Evolutionary conservation across 805 yeast species (phyloP).

Genomic region (Kodamaea kakaduensis): DNA sequence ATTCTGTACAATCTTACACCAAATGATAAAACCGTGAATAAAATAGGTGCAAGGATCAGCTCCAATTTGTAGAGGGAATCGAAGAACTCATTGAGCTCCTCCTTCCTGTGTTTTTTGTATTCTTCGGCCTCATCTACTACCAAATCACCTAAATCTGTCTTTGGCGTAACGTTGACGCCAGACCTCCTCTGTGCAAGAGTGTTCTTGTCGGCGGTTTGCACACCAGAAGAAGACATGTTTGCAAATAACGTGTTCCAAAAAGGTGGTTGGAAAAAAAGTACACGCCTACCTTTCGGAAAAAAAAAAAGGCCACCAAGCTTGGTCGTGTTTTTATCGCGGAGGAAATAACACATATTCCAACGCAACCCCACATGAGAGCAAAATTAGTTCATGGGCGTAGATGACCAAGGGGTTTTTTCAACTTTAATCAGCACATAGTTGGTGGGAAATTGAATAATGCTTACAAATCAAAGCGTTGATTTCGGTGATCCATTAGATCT

Average conservation of each 20-base stretch:
- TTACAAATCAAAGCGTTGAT: too few relatives aligned
- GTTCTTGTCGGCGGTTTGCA: conserved; percentile 15
- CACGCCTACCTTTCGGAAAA: too few relatives aligned
- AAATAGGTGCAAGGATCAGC: conserved; percentile 29
- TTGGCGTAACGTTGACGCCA: conserved; percentile 3
- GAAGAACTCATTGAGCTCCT: conserved; percentile 22
- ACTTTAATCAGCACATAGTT: too few relatives aligned
- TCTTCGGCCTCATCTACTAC: conserved; percentile 13
- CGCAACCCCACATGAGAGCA: too few relatives aligned
- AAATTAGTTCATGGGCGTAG: too few relatives aligned
- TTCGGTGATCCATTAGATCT: too few relatives aligned
- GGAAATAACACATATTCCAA: too few relatives aligned
- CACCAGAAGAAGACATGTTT: conserved; percentile 23
- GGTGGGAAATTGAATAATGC: too few relatives aligned
- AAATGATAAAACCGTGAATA: conserved; percentile 35
- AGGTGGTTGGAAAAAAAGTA: conserved; percentile 2
- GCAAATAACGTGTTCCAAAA: conserved; percentile 7
- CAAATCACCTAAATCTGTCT: conserved; percentile 7
- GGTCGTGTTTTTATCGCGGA: too few relatives aligned
- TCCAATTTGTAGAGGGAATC: conserved; percentile 21
- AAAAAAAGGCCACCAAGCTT: too few relatives aligned
- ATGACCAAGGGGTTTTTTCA: too few relatives aligned
- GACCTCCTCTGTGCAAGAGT: conserved; percentile 19
- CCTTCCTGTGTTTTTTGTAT: conserved; percentile 7
- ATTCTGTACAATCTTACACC: conserved; percentile 69